Evolutionary conservation across 257 asterid genomes (phyloP), one percentile per base, ranked within the genome.

Genomic region (Parsonsia alboflavescens): DNA sequence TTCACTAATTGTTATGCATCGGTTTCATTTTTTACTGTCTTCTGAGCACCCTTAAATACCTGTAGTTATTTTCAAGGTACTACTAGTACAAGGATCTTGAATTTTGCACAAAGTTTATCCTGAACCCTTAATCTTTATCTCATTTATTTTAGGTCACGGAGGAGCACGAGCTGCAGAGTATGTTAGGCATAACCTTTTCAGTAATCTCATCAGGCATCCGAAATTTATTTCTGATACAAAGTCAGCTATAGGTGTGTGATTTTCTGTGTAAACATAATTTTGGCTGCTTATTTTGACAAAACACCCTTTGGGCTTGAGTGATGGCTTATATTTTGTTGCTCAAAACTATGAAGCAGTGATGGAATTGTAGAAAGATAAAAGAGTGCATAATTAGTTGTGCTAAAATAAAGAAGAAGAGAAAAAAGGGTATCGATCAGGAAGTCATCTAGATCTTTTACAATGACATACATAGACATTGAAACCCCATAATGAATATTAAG

Each of bases 101-200:
- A 21, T 54, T n/a, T n/a, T 75, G 58, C 12, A 16, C 46, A 44
- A 45, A 62, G 2, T 21, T 71, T 28, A 6, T 33, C 2, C 30
- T 6, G 26, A 42, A 44, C 12, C 64, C 22, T 74, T 30, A 49
- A 64, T 64, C 17, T 75, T 58, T 73, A 69, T 58, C 45, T 58
- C 77, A 77, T 59, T 50, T 68, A 9, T 78, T 78, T 84, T 79
- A 94, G 99, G 99, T 77, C 99, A 94, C 42, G 99, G 99, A 0
- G 99, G 99, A 75, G 97, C 98, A 78, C 88, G 99, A 63, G 99
- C 99, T 71, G 99, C 99, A 63, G 98, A 94, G 72, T 94, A 94
- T 76, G 99, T 94, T 71, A 94, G 92, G 75, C 89, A 87, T 59
- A 87, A 94, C 83, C 99, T 94, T 76, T 94, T 94, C 89, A 94